Conservation (phyloP, 2,329 filamentous ascomycete genomes). For the Cordyceps cateniannulata region DNA sequence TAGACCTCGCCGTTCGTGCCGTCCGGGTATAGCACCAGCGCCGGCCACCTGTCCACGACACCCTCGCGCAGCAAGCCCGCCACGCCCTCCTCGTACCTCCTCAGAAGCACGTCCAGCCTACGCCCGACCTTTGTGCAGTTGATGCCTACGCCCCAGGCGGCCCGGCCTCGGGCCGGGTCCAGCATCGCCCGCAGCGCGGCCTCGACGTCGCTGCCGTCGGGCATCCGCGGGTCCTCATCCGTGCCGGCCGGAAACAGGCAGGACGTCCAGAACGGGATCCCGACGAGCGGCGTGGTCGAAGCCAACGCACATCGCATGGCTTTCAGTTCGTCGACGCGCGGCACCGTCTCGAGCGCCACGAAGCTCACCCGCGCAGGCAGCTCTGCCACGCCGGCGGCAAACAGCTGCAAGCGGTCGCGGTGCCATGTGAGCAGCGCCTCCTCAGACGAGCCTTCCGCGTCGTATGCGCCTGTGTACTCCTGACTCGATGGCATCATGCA, state of each 20-base stretch:
- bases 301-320: conserved; percentile 44
- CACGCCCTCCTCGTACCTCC: conserved; percentile 46
- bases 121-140: conserved; percentile 60
- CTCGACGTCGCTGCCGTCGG: conserved; percentile 45
- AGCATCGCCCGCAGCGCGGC: conserved; percentile 33
- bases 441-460: conserved; percentile 34
- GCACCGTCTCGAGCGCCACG: conserved; percentile 61
- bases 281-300: conserved; percentile 20
- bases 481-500: conserved; percentile 55
- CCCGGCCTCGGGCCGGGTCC: conserved; percentile 15
- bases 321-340: conserved; percentile 53
- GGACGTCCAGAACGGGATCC: conserved; percentile 51
- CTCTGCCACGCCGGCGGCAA: conserved; percentile 33
- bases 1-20: conserved; percentile 63
- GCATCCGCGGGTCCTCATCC: conserved; percentile 41
- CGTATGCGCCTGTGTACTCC: conserved; percentile 59
- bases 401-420: conserved; percentile 44
- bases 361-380: conserved; percentile 40
- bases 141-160: conserved; percentile 54
- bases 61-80: conserved; percentile 28
- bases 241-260: conserved; percentile 49
- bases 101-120: conserved; percentile 51
- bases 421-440: conserved; percentile 51
- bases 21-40: conserved; percentile 60
- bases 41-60: conserved; percentile 37